Conservation (phyloP, 768 basidiomycete genomes). For the Pleurotus platypus region DNA sequence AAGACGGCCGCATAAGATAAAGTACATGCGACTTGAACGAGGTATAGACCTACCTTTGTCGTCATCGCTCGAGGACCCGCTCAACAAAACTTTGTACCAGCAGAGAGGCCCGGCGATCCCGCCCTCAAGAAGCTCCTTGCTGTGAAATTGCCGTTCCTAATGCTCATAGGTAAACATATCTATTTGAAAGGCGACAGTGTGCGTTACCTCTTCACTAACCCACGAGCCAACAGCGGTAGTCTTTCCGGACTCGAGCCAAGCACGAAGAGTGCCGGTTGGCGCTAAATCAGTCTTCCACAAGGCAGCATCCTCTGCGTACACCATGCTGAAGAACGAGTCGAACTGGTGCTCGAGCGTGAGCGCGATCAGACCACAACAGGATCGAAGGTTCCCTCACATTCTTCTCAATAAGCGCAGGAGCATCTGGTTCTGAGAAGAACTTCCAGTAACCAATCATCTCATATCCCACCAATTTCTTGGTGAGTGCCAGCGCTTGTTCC, state of each 20-base stretch:
- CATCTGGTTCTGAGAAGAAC: constrained; percentile 31
- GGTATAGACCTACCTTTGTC: constrained; percentile 22
- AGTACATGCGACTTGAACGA: too few relatives aligned
- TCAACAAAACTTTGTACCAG: constrained; percentile 33
- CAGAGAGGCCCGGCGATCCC: constrained; percentile 27
- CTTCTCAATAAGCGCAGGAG: constrained; percentile 28
- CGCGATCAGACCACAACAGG: background rate
- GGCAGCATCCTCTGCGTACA: constrained; percentile 29
- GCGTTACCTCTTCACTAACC: background rate
- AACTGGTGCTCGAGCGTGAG: constrained; percentile 18
- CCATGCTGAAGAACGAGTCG: constrained; percentile 33
- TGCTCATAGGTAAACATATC: constrained; percentile 17
- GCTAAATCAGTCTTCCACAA: constrained; percentile 32
- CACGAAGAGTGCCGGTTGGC: constrained; percentile 29
- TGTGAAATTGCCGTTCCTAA: constrained; percentile 10
- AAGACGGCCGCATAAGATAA: background rate
- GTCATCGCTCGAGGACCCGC: constrained; percentile 26
- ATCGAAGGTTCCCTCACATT: constrained; percentile 23
- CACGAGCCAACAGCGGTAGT: constrained; percentile 18
- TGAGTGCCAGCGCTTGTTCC: constrained; percentile 15
- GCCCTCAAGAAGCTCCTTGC: constrained; percentile 16
- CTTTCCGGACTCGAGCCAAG: constrained; percentile 28
- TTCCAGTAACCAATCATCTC: constrained; percentile 32
- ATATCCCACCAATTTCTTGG: constrained; percentile 19
- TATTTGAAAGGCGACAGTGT: background rate